Evolutionary conservation across 345 rosid genomes (phyloP), one percentile per base, ranked within the genome.

Genomic region (Camelina sativa): DNA sequence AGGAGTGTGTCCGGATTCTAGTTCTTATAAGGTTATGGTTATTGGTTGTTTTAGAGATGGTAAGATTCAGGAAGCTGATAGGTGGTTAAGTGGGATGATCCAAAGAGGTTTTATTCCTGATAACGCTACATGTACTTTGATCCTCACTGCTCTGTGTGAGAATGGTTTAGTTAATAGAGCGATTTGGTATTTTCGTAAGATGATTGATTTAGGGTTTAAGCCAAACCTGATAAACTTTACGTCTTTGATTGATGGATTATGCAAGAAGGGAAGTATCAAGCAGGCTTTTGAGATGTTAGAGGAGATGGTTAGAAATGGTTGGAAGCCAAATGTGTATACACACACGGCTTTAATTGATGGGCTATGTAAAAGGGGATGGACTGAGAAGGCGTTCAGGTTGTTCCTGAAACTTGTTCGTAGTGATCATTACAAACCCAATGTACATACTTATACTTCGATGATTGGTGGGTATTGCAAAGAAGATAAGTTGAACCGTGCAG

Each of bases 331-430:
- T 82, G 96, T 88, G 46, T 91, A 91, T 65, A 90, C 96, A 11
- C 98, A 91, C 66, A 89, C 93, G 0, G 83, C 77, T 41, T 79
- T 94, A 67, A 89, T 91, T 65, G 91, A 94, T 55, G 97, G 96
- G 54, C 75, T 94, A 48, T 91, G 98, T 79, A 91, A 84, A 86
- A 91, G 89, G 72, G 89, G 96, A 8, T 91, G 96, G 98, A 94
- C 90, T 6, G 98, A 93, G 62, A 93, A 87, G 82, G 97, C 93
- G 40, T 94, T 91, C 69, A 88, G 97, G 71, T 68, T 91, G 76
- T 94, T 94, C 41, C 78, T 94, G 76, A 91, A 91, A 86, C 93
- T 89, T 13, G 91, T 89, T 65, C 85, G 88, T 68, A 93, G 93
- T 73, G 90, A 88, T 47, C 80, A 38, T 72, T 86, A 93, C 83